Conservation (phyloP, 2,329 filamentous ascomycete genomes). For the Conoideocrella luteorostrata region DNA sequence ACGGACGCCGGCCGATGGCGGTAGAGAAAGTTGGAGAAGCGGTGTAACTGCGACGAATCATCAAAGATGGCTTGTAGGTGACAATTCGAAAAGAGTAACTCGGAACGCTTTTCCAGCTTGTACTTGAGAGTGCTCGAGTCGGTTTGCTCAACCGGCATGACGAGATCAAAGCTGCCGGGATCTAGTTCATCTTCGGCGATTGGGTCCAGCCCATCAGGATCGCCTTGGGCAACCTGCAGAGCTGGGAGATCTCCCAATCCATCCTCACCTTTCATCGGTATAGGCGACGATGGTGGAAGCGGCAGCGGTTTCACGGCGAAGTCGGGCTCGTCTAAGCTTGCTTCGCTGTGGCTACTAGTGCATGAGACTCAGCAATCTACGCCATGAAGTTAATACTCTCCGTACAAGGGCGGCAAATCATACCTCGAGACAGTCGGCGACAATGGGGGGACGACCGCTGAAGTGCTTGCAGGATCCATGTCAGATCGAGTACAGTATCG, state of each 20-base stretch:
- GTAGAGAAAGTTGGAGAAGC: constrained; percentile 62
- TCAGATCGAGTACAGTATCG: too few species aligned
- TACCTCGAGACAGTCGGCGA: too few species aligned
- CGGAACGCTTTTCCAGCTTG: constrained; percentile 56
- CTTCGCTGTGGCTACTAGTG: constrained; percentile 10
- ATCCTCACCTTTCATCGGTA: not conserved
- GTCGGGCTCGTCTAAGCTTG: constrained; percentile 9
- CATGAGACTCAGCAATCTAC: not conserved
- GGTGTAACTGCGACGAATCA: constrained; percentile 55
- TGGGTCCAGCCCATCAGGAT: constrained; percentile 28
- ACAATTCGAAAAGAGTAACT: constrained; percentile 58
- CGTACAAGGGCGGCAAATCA: too few species aligned
- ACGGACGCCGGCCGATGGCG: constrained; percentile 55
- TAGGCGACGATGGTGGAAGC: constrained; percentile 1
- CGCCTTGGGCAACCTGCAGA: constrained; percentile 10
- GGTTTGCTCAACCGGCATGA: constrained; percentile 16
- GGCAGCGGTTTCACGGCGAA: constrained; percentile 10
- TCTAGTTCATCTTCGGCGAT: constrained; percentile 29
- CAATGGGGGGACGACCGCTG: too few species aligned
- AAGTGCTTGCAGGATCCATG: too few species aligned
- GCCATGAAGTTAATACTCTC: not conserved
- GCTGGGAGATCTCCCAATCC: constrained; percentile 6
- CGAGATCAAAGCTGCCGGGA: constrained; percentile 30
- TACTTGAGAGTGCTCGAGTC: constrained; percentile 18
- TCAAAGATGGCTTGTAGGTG: constrained; percentile 61